phyloP scores from a whole-genome alignment of 352 stramenopile species.

The Globisporangium splendens region DNA sequence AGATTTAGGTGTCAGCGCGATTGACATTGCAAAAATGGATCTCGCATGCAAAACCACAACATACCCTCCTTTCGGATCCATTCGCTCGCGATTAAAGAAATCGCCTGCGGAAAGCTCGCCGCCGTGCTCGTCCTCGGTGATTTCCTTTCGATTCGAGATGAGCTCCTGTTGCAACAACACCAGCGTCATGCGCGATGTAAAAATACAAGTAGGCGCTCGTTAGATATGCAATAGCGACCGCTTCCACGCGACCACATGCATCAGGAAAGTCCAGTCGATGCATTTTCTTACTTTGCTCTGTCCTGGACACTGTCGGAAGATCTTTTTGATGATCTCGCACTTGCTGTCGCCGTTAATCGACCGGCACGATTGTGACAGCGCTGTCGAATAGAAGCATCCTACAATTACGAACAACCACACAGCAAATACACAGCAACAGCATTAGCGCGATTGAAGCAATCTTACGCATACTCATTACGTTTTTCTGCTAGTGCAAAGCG shows the following conservation, averaged over 20 bases:
- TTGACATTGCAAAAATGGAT: too few relatives aligned
- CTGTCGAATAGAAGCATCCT: conserved; percentile 82
- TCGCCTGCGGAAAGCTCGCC: conserved; percentile 43
- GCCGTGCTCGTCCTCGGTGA: conserved; percentile 69
- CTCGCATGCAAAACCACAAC: too few relatives aligned
- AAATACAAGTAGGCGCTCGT: too few relatives aligned
- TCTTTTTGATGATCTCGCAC: conserved; percentile 84
- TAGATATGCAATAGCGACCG: too few relatives aligned
- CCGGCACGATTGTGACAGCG: conserved; percentile 69
- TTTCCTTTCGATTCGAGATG: conserved; percentile 75
- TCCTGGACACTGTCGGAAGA: conserved; percentile 78
- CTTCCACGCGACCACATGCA: too few relatives aligned
- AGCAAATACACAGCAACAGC: too few relatives aligned
- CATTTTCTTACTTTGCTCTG: conserved; percentile 35
- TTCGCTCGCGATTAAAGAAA: conserved; percentile 69
- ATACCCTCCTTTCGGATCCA: conserved; percentile 52
- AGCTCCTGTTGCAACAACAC: conserved; percentile 33
- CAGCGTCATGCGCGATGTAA: too few relatives aligned
- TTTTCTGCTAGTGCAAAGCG: too few relatives aligned
- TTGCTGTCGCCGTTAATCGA: conserved; percentile 84
- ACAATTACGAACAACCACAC: not conserved
- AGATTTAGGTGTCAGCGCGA: too few relatives aligned
- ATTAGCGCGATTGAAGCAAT: too few relatives aligned
- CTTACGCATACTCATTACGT: too few relatives aligned
- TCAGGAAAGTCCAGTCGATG: too few relatives aligned